Evolutionary conservation across 2,329 filamentous ascomycete species (phyloP), one percentile per base, ranked within the genome.

Genomic region (Colletotrichum orchidophilum): DNA sequence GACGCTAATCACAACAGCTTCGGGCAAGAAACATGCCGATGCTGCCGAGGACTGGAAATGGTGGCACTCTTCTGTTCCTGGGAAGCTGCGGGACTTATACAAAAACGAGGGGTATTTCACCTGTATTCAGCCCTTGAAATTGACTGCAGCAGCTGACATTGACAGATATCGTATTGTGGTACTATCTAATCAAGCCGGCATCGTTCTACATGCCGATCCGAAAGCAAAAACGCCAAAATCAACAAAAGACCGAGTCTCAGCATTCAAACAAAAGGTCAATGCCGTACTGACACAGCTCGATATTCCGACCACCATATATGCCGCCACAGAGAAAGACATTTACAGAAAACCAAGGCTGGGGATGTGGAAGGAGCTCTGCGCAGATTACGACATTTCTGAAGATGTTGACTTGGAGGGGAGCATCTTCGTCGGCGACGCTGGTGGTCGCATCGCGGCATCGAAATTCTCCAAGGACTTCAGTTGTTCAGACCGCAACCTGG

Each of bases 361-460:
- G 24, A 98, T 98, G 93, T 99, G 96, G 96, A 85, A 87, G 1
- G 86, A 88, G 75, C 73, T 88, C 4, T 85, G 85, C 73, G 81
- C 87, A 0, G 91, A 94, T 75, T 88, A 90, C 74, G 87, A 86
- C 57, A 82, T 93, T 1, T 81, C 87, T 54, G 83, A 84, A 5
- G 83, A 83, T 1, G 81, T 97, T n/a, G 92, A 97, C 79, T 80
- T 93, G 39, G 82, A 87, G 18, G 83, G 86, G 3, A 97, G 94
- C 27, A 85, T 98, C 73, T 98, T 97, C 78, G 91, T 99, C 54
- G 96, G 96, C 54, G 96, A 99, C 83, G 96, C 96, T 7, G 91
- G 87, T 13, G 91, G 91, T 0, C 86, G 91, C 78, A 77, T 84
- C 74, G 84, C 90, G 73, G 89, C 18, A 85, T 84, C 76, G 8